These are phyloP conservation scores for Pseudocercospora musae DNA, from an alignment of 2,329 filamentous ascomycete species.

Conservation along the genomic window DNA sequence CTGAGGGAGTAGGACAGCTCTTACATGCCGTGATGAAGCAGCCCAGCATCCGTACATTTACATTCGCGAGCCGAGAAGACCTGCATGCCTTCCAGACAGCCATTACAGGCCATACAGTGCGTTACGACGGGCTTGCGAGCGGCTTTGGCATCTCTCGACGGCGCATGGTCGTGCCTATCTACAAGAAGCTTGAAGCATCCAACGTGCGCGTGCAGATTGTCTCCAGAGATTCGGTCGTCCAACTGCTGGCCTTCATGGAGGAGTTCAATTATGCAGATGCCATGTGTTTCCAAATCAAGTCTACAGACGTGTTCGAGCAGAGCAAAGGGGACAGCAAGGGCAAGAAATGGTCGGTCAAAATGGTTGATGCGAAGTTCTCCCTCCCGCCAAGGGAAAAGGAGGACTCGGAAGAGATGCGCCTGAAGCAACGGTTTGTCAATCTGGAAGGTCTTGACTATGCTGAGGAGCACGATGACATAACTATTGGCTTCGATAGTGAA, in stretches of 20 bases:
- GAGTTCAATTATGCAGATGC: conserved; percentile 82
- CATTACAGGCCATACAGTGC: conserved; percentile 74
- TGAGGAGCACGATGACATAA: conserved; percentile 88
- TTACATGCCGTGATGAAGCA: conserved; percentile 55
- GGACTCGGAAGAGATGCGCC: conserved; percentile 53
- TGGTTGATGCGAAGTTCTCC: conserved; percentile 88
- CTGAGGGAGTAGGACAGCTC: conserved; percentile 61
- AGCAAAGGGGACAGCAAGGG: conserved; percentile 39
- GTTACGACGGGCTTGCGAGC: conserved; percentile 53
- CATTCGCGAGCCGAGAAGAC: conserved; percentile 46
- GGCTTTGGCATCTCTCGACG: conserved; percentile 74
- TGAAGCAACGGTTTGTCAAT: conserved; percentile 73
- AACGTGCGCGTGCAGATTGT: conserved; percentile 77
- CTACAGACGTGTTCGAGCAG: conserved; percentile 76
- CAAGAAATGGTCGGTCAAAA: conserved; percentile 67
- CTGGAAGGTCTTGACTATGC: conserved; percentile 85
- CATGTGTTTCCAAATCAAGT: conserved; percentile 84
- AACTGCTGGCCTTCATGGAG: conserved; percentile 82
- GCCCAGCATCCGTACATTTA: conserved; percentile 67
- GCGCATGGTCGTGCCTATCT: conserved; percentile 80
- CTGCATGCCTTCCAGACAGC: conserved; percentile 76
- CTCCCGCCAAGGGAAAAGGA: conserved; percentile 61
- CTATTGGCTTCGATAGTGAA: conserved; percentile 77
- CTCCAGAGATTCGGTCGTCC: conserved; percentile 68
- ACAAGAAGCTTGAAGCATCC: conserved; percentile 91